phyloP scores from a whole-genome alignment of 1,284 basidiomycete genomes.

The Ganoderma resinaceum region DNA sequence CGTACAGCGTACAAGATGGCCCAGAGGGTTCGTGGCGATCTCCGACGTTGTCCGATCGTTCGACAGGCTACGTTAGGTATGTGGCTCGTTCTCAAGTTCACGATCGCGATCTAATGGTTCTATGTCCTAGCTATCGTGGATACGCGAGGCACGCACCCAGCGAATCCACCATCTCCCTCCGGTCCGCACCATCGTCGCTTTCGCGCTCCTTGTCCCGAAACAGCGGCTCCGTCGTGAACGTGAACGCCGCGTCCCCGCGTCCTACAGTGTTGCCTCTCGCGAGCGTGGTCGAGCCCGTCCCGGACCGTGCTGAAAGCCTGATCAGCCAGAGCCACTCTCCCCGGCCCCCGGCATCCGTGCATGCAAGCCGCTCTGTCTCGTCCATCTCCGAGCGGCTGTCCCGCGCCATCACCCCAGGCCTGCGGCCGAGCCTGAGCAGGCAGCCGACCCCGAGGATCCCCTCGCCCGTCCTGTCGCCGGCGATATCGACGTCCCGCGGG shows the following conservation, averaged over 20 bases:
- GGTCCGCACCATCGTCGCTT: slow-evolving; percentile 18
- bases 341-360: slow-evolving; percentile 2
- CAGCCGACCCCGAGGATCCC: slow-evolving; percentile 18
- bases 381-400: slow-evolving; percentile 19
- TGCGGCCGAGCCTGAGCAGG: slow-evolving; percentile 18
- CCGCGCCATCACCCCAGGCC: slow-evolving; percentile 6
- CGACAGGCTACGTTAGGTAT: slow-evolving; percentile 20
- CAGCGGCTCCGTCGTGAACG: not conserved
- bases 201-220: slow-evolving; percentile 7
- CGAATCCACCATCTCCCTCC: slow-evolving; percentile 28
- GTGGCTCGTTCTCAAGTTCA: not conserved
- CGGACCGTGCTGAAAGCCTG: slow-evolving; percentile 4
- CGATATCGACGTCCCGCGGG: slow-evolving; percentile 14
- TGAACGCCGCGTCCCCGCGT: not conserved
- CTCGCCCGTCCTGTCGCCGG: slow-evolving; percentile 14
- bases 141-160: slow-evolving; percentile 18
- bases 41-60: slow-evolving; percentile 26
- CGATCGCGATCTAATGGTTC: not conserved
- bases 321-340: slow-evolving; percentile 19
- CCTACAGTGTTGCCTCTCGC: not conserved
- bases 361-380: slow-evolving; percentile 8
- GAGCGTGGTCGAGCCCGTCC: not conserved
- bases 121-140: slow-evolving; percentile 3
- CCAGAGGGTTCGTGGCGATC: slow-evolving; percentile 14
- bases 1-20: slow-evolving; percentile 16